Conservation (phyloP, 441 rosid genomes). For the Adansonia rubrostipa region DNA sequence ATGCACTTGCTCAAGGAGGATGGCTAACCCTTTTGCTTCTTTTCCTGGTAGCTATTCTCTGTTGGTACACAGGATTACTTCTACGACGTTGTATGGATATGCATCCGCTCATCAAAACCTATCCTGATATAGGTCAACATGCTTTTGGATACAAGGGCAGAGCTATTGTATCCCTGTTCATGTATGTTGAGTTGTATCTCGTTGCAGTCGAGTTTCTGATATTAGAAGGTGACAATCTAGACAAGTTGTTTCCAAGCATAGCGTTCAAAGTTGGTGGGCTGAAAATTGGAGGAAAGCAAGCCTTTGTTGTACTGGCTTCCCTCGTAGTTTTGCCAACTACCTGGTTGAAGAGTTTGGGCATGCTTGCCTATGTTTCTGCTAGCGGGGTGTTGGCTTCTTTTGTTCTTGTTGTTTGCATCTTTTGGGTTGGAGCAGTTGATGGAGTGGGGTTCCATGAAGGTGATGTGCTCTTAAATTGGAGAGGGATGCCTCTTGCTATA, state of each 20-base stretch:
- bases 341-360: slow-evolving; percentile 64
- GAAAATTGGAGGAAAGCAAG: slow-evolving; percentile 53
- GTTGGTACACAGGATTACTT: slow-evolving; percentile 71
- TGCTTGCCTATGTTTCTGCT: slow-evolving; percentile 59
- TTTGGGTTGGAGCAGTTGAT: slow-evolving; percentile 58
- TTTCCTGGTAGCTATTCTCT: slow-evolving; percentile 52
- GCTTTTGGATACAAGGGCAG: slow-evolving; percentile 75
- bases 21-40: slow-evolving; percentile 63
- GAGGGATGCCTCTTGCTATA: slow-evolving; percentile 58
- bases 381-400: slow-evolving; percentile 66
- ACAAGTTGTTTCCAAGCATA: slow-evolving; percentile 56
- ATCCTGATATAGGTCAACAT: slow-evolving; percentile 62
- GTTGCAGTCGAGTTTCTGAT: slow-evolving; percentile 73
- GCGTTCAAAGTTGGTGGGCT: slow-evolving; percentile 40
- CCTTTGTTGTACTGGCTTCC: slow-evolving; percentile 53
- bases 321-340: slow-evolving; percentile 63
- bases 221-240: slow-evolving; percentile 67
- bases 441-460: slow-evolving; percentile 57
- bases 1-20: slow-evolving; percentile 68
- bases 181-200: slow-evolving; percentile 59
- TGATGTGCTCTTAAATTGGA: slow-evolving; percentile 47
- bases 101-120: slow-evolving; percentile 44
- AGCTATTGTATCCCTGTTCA: slow-evolving; percentile 52
- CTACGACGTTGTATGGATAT: slow-evolving; percentile 58
- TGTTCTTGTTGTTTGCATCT: slow-evolving; percentile 48